Base-by-base conservation (phyloP, 176 grass and related monocot genomes). In the Oryza rufipogon region DNA sequence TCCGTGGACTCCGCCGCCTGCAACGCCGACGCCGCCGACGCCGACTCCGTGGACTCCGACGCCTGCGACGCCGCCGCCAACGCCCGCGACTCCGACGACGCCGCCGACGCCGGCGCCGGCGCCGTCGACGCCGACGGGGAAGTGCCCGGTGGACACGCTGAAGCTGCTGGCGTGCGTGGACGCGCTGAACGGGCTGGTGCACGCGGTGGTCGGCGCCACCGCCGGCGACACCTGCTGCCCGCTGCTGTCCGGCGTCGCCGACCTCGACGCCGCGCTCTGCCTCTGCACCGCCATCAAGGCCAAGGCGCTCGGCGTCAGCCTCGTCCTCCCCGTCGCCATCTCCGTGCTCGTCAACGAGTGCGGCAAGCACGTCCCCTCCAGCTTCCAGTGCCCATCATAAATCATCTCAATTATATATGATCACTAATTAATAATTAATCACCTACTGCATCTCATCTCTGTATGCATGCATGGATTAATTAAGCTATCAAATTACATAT, bases 271-370 rank as follows among this genome's bases (percentile, higher is more conserved):
- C 22, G 94, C 94, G 77, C 82, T 90, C 77, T 97, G 94, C 87
- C 94, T 97, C 76, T 97, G 94, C 87, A 97, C 92, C 72, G 16
- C 76, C 86, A 94, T 97, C 83, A 87, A 88, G 90, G 91, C 82
- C 77, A 90, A 94, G 81, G 86, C 66, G 15, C 84, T 97, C 68
- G 41, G 23, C 88, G 0, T 90, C 66, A 73, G 10, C 67, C 2
- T 97, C 58, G 78, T 94, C 19, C 77, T 97, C 12, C 94, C 94
- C 51, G 41, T 97, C 80, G 92, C 94, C 70, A 89, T 97, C 16
- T 16, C 86, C 46, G 80, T 97, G 82, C 94, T 97, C 75, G 91
- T 90, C 67, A 88, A 94, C 69, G 80, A 94, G 42, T 97, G 94
- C 73, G 80, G 78, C 79, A 97, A 97, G 87, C 65, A 90, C 81